Evolutionary conservation across 306 rosid species (phyloP), one percentile per base, ranked within the genome.

Genomic region (Parietaria judaica): DNA sequence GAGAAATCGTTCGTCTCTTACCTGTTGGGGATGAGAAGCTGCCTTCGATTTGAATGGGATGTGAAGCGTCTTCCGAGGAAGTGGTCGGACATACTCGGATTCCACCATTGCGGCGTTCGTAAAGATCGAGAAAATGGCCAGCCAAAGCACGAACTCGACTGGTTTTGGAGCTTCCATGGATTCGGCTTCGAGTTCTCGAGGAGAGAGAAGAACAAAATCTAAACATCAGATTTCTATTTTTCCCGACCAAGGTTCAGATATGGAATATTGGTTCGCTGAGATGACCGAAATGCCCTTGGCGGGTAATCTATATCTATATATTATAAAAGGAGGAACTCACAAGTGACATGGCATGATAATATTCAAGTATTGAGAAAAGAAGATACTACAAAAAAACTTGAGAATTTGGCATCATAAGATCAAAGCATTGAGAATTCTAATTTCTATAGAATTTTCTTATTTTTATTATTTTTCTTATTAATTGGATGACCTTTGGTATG

Each of bases 21-120:
- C 98, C 96, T 91, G 98, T 39, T 83, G 89, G 7, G 98, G 95
- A 35, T 66, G 69, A 67, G 84, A 83, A 59, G 89, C 52, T 14
- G 74, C 46, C 50, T 73, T 77, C 7, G 39, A 63, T 53, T 48
- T 36, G 88, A 86, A 77, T 65, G 92, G 84, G 51, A 91, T 74
- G 3, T 74, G 78, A 10, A 91, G 82, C 36, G 84, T 64, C 73
- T 83, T 54, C 10, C 96, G 86, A n/a, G 95, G 95, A 54, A 15
- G 79, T 39, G 98, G 98, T 49, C 96, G 89, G 59, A 88, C 64
- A 38, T 91, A 91, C 15, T 75, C 88, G 50, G 73, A 79, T 8
- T 72, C 84, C 54, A 72, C 82, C 1, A 65, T 13, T 46, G 60
- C 62, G 36, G 61, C 63, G 51, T 81, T 67, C 37, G 76, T 60